Percentiles rank a stretch among this genome's conserved stretches.
These are phyloP conservation scores for Juglanconis sp. DNA, from an alignment of 2,329 filamentous ascomycete genomes.

Conservation along the genomic window DNA sequence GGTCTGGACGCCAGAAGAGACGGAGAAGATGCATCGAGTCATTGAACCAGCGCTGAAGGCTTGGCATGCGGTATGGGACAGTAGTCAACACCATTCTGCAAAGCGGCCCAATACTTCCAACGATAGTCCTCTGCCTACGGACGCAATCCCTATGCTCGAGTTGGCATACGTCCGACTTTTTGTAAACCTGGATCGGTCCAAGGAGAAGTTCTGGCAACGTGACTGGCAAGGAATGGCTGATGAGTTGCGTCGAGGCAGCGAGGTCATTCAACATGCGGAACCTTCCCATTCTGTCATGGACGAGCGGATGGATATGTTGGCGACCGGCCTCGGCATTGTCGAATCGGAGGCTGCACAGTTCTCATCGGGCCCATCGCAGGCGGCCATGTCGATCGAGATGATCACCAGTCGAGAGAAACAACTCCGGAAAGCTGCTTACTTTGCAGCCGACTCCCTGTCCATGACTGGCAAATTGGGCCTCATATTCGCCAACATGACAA, in stretches of 20 bases:
- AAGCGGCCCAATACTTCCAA: slow-evolving; percentile 83
- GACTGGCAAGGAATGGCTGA: slow-evolving; percentile 91
- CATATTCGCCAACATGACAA: slow-evolving; percentile 79
- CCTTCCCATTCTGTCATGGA: slow-evolving; percentile 28
- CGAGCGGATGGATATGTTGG: slow-evolving; percentile 37
- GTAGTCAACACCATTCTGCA: slow-evolving; percentile 78
- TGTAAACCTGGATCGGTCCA: slow-evolving; percentile 87
- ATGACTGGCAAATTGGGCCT: slow-evolving; percentile 85
- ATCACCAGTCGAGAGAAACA: slow-evolving; percentile 79
- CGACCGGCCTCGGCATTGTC: slow-evolving; percentile 43
- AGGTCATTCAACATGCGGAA: slow-evolving; percentile 71
- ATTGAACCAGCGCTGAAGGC: slow-evolving; percentile 91
- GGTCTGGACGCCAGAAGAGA: slow-evolving; percentile 87
- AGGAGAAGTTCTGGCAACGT: slow-evolving; percentile 90
- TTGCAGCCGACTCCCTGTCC: slow-evolving; percentile 84
- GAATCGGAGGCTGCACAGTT: slow-evolving; percentile 52
- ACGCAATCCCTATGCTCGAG: slow-evolving; percentile 86
- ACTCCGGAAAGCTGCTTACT: slow-evolving; percentile 89
- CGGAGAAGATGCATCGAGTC: slow-evolving; percentile 91
- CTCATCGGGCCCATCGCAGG: slow-evolving; percentile 41
- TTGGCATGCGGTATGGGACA: slow-evolving; percentile 91
- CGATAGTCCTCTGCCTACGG: slow-evolving; percentile 77
- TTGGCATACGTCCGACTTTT: slow-evolving; percentile 89
- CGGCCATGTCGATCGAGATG: slow-evolving; percentile 35
- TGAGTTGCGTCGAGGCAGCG: slow-evolving; percentile 74